phyloP scores from a whole-genome alignment of 1,284 basidiomycete species.

The Papiliotrema terrestris region DNA sequence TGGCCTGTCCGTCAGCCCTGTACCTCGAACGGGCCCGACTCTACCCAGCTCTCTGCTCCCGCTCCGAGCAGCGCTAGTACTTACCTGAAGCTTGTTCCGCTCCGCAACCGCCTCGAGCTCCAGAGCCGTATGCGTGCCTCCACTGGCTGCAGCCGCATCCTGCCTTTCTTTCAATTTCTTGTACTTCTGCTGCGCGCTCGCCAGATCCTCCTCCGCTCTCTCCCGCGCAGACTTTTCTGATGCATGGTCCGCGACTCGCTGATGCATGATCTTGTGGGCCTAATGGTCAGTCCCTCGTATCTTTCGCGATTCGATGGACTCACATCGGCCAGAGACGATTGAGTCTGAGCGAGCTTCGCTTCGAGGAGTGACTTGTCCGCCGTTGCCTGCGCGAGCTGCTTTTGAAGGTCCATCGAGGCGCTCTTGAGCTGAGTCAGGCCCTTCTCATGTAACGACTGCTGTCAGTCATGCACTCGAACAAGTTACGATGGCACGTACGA shows the following conservation, averaged over 20 bases:
- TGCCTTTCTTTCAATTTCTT: constrained; percentile 45
- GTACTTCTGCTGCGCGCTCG: constrained; percentile 28
- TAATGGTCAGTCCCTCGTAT: background rate
- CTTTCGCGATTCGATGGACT: constrained; percentile 7
- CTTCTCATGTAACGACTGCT: constrained; percentile 57
- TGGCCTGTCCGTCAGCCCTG: constrained; percentile 57
- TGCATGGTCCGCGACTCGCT: constrained; percentile 42
- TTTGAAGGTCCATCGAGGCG: constrained; percentile 47
- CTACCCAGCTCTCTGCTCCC: too few species aligned
- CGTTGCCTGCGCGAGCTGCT: constrained; percentile 49
- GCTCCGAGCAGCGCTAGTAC: constrained; percentile 24
- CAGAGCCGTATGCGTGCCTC: constrained; percentile 45
- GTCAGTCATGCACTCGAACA: constrained; percentile 13
- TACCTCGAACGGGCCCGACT: too few species aligned
- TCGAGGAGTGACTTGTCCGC: constrained; percentile 41
- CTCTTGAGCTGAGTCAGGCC: constrained; percentile 53
- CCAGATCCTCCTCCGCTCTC: constrained; percentile 48
- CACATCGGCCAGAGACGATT: constrained; percentile 50
- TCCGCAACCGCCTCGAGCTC: constrained; percentile 55
- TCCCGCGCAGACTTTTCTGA: constrained; percentile 36
- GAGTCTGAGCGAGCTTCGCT: constrained; percentile 33
- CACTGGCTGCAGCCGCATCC: constrained; percentile 32
- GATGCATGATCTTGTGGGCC: constrained; percentile 41
- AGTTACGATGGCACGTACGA: constrained; percentile 51
- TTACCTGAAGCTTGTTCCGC: constrained; percentile 65